Evolutionary conservation across 2,329 filamentous ascomycete species (phyloP).

Genomic region (Diaporthe citriasiana): DNA sequence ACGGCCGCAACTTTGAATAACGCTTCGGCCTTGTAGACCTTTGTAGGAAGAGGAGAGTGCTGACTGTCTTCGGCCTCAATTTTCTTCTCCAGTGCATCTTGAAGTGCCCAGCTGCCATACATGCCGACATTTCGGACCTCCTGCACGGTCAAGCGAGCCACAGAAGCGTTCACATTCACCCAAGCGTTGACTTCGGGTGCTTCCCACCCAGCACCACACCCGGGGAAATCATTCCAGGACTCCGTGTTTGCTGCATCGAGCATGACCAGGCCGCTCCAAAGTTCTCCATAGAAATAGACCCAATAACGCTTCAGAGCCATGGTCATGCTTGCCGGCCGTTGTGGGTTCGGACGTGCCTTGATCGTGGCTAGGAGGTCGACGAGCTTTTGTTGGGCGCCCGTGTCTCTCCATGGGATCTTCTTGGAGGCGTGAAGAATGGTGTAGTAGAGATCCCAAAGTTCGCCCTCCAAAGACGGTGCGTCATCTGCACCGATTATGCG

Average conservation of each 20-base stretch:
- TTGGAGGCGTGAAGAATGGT: conserved; percentile 44
- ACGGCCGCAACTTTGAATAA: conserved; percentile 21
- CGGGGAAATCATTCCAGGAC: conserved; percentile 43
- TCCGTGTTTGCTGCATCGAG: conserved; percentile 42
- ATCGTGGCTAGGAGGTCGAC: conserved; percentile 41
- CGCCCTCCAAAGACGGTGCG: conserved; percentile 28
- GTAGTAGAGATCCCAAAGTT: conserved; percentile 45
- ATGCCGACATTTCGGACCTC: neutral
- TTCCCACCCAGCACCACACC: conserved; percentile 43
- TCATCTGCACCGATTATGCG: conserved; percentile 8
- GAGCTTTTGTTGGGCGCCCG: conserved; percentile 38
- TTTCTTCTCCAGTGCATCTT: neutral
- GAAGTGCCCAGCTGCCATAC: conserved; percentile 33
- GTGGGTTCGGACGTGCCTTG: conserved; percentile 42
- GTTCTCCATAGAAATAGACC: neutral
- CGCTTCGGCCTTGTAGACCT: conserved; percentile 12
- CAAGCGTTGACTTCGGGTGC: conserved; percentile 41
- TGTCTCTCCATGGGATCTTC: conserved; percentile 42
- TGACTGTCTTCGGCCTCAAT: neutral
- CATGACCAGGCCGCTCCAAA: conserved; percentile 11
- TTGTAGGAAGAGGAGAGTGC: neutral
- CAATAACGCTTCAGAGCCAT: neutral
- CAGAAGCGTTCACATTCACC: conserved; percentile 43
- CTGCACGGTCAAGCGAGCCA: conserved; percentile 40
- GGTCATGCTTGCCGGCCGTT: conserved; percentile 28